Percentiles rank a stretch among this genome's conserved stretches.
Conservation (phyloP, 257 asterid species). For the Eucommia ulmoides region DNA sequence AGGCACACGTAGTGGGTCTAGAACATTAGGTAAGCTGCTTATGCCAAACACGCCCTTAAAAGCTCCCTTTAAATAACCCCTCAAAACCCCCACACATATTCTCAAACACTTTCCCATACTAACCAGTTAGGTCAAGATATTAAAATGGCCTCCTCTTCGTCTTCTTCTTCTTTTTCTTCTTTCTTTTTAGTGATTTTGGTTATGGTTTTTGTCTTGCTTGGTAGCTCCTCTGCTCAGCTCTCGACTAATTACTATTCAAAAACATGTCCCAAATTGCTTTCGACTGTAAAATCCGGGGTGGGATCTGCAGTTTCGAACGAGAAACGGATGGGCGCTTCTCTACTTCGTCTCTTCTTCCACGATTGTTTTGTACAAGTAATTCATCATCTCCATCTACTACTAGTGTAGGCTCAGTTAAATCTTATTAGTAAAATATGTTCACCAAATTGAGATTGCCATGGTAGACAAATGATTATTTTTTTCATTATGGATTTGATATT, state of each 20-base stretch:
- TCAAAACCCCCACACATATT: not conserved
- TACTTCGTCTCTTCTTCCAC: constrained; percentile 34
- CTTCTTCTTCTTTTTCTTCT: not conserved
- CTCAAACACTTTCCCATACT: not conserved
- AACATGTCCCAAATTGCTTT: not conserved
- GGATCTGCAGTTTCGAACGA: constrained; percentile 12
- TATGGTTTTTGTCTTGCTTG: not conserved
- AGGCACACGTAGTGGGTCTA: not conserved
- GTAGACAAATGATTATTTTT: too few relatives aligned
- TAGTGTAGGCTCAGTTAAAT: too few relatives aligned
- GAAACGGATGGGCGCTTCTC: constrained; percentile 41
- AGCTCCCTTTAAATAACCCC: not conserved
- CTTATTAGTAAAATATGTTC: too few relatives aligned
- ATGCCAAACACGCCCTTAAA: not conserved
- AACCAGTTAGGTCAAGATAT: not conserved
- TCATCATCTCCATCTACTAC: too few relatives aligned
- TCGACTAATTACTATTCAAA: not conserved
- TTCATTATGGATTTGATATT: too few relatives aligned
- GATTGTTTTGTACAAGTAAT: constrained; percentile 35
- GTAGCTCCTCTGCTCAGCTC: not conserved
- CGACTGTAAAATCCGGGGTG: not conserved
- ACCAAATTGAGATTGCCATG: too few relatives aligned
- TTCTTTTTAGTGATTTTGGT: not conserved
- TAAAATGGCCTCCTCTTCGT: not conserved
- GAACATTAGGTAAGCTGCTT: not conserved